Base-by-base conservation (phyloP, 176 grass and related monocot species). In the Hsuehochloa calcarea region DNA sequence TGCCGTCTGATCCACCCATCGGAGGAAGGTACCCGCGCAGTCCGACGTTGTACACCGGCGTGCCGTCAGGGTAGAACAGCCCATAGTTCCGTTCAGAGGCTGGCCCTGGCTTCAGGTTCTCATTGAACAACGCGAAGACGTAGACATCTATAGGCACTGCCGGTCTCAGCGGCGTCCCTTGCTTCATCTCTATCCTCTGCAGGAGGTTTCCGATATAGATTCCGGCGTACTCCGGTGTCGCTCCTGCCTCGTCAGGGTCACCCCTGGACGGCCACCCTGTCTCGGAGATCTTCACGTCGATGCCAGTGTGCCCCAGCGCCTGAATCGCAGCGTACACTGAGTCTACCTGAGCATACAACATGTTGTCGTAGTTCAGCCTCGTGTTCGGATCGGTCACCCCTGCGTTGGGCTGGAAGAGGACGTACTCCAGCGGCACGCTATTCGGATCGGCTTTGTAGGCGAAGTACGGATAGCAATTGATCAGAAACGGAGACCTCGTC, bases 191-290 rank as follows among this genome's bases (percentile, higher is more conserved):
- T 50, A 95, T 90, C 86, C 89, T 85, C 88, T 46, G 87, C 80
- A 98, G 75, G 40, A 98, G 80, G 87, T 98, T 98, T 1, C 91
- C 87, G 60, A 93, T 89, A 31, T 98, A 98, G 2, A 68, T 93
- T 14, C 89, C 89, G 16, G 96, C 96, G 83, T 98, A 75, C 77
- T 95, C 77, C 6, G 89, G 89, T 68, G 91, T 98, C 7, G 96
- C 96, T 34, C 96, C 96, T 0, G 37, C 60, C 86, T 98, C 96
- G 51, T 95, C 96, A 1, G 74, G 68, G 72, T 95, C 96, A 1
- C 96, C 96, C 50, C 75, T 88, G 1, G 96, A 98, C 55, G 96
- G 96, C 96, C 96, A 98, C 46, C 96, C 96, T 1, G 96, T 98
- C 90, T 98, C 96, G 46, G 96, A 98, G 82, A 98, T 85, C 89